Percentiles rank a stretch among this genome's conserved stretches.
These are phyloP conservation scores for Baorangia bicolor DNA, from an alignment of 768 basidiomycete genomes.

Conservation along the genomic window DNA sequence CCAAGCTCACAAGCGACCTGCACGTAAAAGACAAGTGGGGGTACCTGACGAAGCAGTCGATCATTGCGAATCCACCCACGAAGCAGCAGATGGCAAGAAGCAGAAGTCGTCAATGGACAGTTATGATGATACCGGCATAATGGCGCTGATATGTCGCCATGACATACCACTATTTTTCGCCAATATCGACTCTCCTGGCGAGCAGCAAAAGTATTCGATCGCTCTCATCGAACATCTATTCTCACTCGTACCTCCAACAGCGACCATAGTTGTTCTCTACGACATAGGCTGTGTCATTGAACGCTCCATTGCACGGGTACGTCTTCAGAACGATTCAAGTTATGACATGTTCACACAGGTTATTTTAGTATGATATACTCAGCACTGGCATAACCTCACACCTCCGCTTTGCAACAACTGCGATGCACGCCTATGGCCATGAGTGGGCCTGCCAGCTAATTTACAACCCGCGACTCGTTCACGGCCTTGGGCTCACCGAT, in stretches of 20 bases:
- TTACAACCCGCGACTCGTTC: neutral
- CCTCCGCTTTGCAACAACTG: constrained; percentile 20
- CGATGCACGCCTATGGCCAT: constrained; percentile 41
- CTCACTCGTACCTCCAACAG: too few relatives aligned
- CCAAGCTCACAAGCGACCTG: neutral
- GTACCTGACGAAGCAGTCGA: neutral
- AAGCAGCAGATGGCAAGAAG: neutral
- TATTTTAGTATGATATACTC: neutral
- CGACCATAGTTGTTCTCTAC: too few relatives aligned
- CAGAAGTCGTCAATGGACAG: neutral
- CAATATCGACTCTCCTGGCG: neutral
- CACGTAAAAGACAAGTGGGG: neutral
- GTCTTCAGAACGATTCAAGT: too few relatives aligned
- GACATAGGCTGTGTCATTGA: too few relatives aligned
- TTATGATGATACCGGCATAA: constrained; percentile 10
- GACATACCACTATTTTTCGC: constrained; percentile 26
- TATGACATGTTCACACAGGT: too few relatives aligned
- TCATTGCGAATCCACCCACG: neutral
- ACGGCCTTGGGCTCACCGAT: constrained; percentile 23
- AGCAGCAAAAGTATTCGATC: constrained; percentile 27
- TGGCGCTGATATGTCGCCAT: neutral
- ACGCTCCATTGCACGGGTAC: too few relatives aligned
- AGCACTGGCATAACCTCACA: neutral
- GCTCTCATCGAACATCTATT: too few relatives aligned
- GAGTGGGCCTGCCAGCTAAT: too few relatives aligned